These are phyloP conservation scores for Lactuca sativa DNA, from an alignment of 129 eudicot genomes.

Conservation along the genomic window DNA sequence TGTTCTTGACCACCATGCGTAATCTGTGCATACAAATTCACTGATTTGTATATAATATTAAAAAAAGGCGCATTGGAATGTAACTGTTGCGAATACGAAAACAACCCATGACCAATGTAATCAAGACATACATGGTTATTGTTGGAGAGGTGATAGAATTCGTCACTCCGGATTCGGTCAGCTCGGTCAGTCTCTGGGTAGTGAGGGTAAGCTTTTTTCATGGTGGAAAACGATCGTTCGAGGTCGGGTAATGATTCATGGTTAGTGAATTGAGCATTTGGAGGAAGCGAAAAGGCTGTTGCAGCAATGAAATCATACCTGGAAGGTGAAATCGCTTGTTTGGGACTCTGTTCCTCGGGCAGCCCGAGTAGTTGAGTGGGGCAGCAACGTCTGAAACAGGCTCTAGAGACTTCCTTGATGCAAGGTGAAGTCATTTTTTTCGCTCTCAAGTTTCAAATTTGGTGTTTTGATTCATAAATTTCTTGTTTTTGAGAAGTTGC, in stretches of 20 bases:
- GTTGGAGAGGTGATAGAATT: constrained; percentile 54
- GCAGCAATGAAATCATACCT: constrained; percentile 57
- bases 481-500: background rate
- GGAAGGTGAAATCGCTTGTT: constrained; percentile 22
- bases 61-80: constrained; percentile 46
- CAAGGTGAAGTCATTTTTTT: constrained; percentile 62
- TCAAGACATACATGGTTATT: constrained; percentile 73
- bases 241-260: constrained; percentile 72
- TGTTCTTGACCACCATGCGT: constrained; percentile 46
- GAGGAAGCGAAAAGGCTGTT: constrained; percentile 53
- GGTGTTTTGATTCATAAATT: constrained; percentile 13
- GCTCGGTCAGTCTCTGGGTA: constrained; percentile 54
- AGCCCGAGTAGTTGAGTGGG: constrained; percentile 37
- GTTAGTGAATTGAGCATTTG: constrained; percentile 61
- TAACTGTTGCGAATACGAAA: constrained; percentile 53
- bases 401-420: constrained; percentile 46
- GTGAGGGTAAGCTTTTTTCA: constrained; percentile 51
- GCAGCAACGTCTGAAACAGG: constrained; percentile 66
- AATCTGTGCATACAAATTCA: constrained; percentile 42
- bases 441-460: background rate
- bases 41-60: constrained; percentile 49
- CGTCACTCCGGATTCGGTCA: constrained; percentile 59
- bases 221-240: constrained; percentile 32
- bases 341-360: constrained; percentile 33
- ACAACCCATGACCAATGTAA: constrained; percentile 75